Evolutionary conservation across 2,329 filamentous ascomycete genomes (phyloP), one percentile per base, ranked within the genome.

Genomic region (Xylaria sp.): DNA sequence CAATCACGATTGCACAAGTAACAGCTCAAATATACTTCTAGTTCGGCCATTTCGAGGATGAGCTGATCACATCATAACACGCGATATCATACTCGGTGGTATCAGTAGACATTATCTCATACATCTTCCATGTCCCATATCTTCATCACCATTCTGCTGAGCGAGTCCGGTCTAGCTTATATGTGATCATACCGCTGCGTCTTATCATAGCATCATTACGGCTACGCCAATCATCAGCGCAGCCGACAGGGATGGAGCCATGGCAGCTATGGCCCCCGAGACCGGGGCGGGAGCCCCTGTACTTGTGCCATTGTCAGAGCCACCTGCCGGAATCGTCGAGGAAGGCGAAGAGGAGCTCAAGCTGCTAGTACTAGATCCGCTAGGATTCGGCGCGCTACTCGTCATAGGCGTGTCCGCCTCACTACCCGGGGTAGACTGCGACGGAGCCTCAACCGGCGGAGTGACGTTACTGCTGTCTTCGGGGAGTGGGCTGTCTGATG

Each of bases 131-230:
- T 47, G 19, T 30, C 48, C 24, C 9, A 14, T 30, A 32, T 48
- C 17, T 9, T 59, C 12, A 42, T 21, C n/a, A 6, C 27, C 34
- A 8, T 12, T 7, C 9, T 2, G 14, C 24, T 6, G 3, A 30
- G 2, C 7, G 30, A 30, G n/a, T 4, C 4, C 19, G 9, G 17
- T n/a, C 12, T 27, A 2, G 19, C 7, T 9, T 50, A 30, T 8
- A 19, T 19, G 12, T 50, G n/a, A 32, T 14, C 19, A 8, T 32
- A 39, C 7, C 19, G 17, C 32, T 21, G 4, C 14, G 2, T 42
- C 17, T 21, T 30, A 34, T 42, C 24, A 61, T 19, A 62, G 14
- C 45, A 53, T 42, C 47, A 62, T 36, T 17, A 36, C 59, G 36
- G 24, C 42, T 5, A 32, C 30, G 8, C 58, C 21, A 2, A 67